Evolutionary conservation across 306 rosid species (phyloP).

Genomic region (Acacia acuminata): DNA sequence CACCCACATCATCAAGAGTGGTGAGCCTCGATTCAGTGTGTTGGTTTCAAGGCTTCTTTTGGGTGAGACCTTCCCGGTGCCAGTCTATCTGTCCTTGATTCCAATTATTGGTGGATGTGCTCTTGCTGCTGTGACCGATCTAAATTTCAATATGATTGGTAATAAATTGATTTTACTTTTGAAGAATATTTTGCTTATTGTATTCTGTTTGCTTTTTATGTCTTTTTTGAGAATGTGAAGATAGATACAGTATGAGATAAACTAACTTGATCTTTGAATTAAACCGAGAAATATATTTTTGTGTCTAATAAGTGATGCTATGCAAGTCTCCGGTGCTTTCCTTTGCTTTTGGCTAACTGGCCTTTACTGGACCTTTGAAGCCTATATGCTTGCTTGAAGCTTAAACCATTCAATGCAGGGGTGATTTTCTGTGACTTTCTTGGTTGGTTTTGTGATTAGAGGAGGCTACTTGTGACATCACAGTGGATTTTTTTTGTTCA

Average conservation of each 20-base stretch:
- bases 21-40: constrained; percentile 97
- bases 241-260: constrained; percentile 11
- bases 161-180: constrained; percentile 25
- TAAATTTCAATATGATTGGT: constrained; percentile 97
- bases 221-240: neutral
- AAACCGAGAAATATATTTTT: neutral
- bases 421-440: too few relatives aligned
- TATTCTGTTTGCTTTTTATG: neutral
- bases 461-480: too few relatives aligned
- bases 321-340: neutral
- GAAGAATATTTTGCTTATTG: neutral
- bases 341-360: constrained; percentile 1
- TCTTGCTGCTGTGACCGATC: constrained; percentile 97
- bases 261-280: neutral
- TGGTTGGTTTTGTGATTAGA: too few relatives aligned
- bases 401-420: too few relatives aligned
- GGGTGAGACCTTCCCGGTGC: constrained; percentile 86
- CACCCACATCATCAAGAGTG: constrained; percentile 98
- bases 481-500: neutral
- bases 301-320: neutral
- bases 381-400: neutral
- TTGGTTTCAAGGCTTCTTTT: constrained; percentile 84
- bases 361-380: neutral
- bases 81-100: constrained; percentile 82
- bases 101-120: constrained; percentile 99